Evolutionary conservation across 257 asterid species (phyloP).

Genomic region (Nicotiana noctiflora): DNA sequence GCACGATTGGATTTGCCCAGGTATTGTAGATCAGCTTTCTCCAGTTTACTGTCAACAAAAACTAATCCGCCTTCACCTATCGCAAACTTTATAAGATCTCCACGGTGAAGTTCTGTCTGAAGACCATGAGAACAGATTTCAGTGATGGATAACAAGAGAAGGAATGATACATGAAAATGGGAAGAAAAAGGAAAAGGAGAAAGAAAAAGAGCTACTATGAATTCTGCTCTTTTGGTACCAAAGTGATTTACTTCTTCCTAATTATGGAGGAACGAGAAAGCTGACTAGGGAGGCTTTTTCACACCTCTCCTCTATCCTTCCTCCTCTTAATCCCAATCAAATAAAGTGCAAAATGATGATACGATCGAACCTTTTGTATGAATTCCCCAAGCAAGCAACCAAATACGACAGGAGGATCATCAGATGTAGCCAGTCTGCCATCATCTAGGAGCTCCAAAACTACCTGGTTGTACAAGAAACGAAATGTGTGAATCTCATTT

Average conservation of each 20-base stretch:
- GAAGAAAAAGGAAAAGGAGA: neutral
- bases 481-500: constrained; percentile 1
- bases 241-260: neutral
- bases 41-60: constrained; percentile 64
- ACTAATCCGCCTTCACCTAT: constrained; percentile 50
- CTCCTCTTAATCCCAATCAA: neutral
- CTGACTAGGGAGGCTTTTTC: neutral
- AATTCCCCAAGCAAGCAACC: constrained; percentile 69
- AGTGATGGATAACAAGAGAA: constrained; percentile 6
- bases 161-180: neutral
- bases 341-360: neutral
- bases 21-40: constrained; percentile 76
- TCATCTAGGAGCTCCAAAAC: constrained; percentile 77
- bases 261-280: neutral
- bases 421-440: constrained; percentile 74
- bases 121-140: constrained; percentile 14
- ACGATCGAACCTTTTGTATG: constrained; percentile 55
- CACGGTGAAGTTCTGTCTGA: constrained; percentile 56
- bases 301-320: neutral
- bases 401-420: constrained; percentile 68
- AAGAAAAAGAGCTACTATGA: neutral
- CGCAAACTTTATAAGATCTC: constrained; percentile 71
- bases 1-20: constrained; percentile 73
- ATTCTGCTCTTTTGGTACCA: neutral
- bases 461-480: constrained; percentile 36